Evolutionary conservation across 1,139 yeast species (phyloP), one percentile per base, ranked within the genome.

Genomic region (Saccharomyces uvarum): DNA sequence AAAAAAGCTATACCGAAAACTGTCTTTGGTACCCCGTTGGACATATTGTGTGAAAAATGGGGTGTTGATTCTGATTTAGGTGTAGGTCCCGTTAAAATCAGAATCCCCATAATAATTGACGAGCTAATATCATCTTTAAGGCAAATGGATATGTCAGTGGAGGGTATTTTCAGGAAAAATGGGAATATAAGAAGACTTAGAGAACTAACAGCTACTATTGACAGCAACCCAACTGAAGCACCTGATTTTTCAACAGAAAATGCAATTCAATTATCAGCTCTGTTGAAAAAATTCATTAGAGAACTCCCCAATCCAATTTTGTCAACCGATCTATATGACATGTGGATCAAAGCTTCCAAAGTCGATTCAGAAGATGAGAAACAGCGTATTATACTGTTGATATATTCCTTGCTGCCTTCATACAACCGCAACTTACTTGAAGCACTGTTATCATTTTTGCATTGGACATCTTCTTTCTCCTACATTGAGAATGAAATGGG

Each of bases 391-490:
- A 72, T 89, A 54, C 88, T 86, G 60, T 72, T 91, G 57, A 79
- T 87, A 2, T 88, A 90, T 65, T 82, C 95, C 55, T 75, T 93
- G 77, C 74, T 95, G 47, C 98, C 98, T 1, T 77, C 85, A 57
- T 78, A 83, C 27, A 88, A 91, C 67, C 80, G 99, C 54, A 96
- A 90, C 68, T 78, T 89, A 52, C 77, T 91, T 54, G 99, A 95
- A 68, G 97, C 91, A 4, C 74, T 95, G 52, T 76, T 91, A 41
- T 84, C 85, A 59, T 95, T 95, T 70, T 81, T 95, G 69, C 85
- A 85, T 70, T 93, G 99, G 98, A 95, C 91, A 1, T 91, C 98
- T 0, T 88, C 98, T 4, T 95, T 95, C 73, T 88, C 98, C 0
- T 93, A 88, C 62, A 81, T 87, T 58, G 95, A 86, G 64, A 89